These are phyloP conservation scores for Epichloe bromicola DNA, from an alignment of 2,329 filamentous ascomycete species.

Conservation along the genomic window DNA sequence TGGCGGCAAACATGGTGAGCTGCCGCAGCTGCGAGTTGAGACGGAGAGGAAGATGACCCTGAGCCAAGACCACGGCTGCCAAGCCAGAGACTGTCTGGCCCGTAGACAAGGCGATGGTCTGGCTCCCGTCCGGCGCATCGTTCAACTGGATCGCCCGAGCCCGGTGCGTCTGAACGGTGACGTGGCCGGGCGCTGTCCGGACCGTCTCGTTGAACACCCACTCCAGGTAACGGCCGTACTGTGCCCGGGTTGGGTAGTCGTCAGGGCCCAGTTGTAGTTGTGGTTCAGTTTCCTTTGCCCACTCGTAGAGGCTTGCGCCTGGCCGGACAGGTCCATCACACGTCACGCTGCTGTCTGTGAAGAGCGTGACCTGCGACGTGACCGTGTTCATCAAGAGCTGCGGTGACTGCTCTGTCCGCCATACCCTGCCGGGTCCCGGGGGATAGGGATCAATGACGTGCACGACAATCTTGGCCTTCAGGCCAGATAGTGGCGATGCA, in stretches of 20 bases:
- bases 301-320: constrained; percentile 4
- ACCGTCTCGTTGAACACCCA: constrained; percentile 4
- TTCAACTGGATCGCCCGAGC: not conserved
- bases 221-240: constrained; percentile 4
- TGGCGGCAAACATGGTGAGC: not conserved
- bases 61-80: constrained; percentile 1
- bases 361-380: constrained; percentile 5
- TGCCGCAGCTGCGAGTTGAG: not conserved
- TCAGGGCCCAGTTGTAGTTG: constrained; percentile 3
- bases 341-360: constrained; percentile 3
- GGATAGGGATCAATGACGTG: constrained; percentile 3
- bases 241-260: constrained; percentile 3
- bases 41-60: constrained; percentile 2
- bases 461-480: not conserved
- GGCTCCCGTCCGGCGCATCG: not conserved
- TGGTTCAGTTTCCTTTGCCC: not conserved
- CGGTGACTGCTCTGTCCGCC: constrained; percentile 5
- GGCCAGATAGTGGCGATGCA: not conserved
- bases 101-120: constrained; percentile 1
- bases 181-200: not conserved
- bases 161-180: not conserved
- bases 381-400: constrained; percentile 6
- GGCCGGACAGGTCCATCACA: constrained; percentile 4
- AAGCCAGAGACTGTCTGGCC: not conserved
- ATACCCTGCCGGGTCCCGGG: constrained; percentile 3